Evolutionary conservation across 1,284 basidiomycete species (phyloP), one percentile per base, ranked within the genome.

Genomic region (Ganoderma resinaceum): DNA sequence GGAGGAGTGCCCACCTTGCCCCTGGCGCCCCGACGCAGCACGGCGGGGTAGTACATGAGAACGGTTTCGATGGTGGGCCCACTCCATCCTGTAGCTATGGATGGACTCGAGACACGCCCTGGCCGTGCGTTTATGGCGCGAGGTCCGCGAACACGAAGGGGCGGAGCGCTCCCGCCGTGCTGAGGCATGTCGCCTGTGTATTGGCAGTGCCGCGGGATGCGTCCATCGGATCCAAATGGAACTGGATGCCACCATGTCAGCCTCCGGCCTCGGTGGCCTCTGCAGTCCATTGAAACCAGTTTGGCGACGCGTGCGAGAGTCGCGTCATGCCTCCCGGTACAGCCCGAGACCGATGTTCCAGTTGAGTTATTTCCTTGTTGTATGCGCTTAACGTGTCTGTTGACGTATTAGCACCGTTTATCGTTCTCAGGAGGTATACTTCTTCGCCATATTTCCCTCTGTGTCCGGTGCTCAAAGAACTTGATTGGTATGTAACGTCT

Each of bases 1-100:
- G 58, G 58, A 40, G 52, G 31, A 6, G 23, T 18, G 37, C 23
- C 11, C 23, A 38, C n/a, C 37, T 5, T 40, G 7, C 23, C 23
- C 37, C 35, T 38, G 58, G 58, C 58, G 35, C 37, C 35, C 58
- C 58, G 35, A 40, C 58, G 58, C 58, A 42, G 58, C 58, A 37
- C 55, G 55, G 55, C 23, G 26, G 26, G 14, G 52, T 58, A 20
- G 8, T 40, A 23, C 58, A 26, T 40, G 26, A 40, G 23, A 29
- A 38, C 3, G 37, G 38, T 60, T 60, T 37, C 35, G 7, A n/a
- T 2, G 18, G 35, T 14, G 57, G 33, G 57, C 35, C n/a, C 35
- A 60, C 35, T 26, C 35, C 58, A 16, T n/a, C 23, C 42, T 14
- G n/a, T 23, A 23, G 58, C 58, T 60, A 37, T 38, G 58, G 37